Evolutionary conservation across 768 basidiomycete species (phyloP).

Genomic region (Lyophyllum shimeji): DNA sequence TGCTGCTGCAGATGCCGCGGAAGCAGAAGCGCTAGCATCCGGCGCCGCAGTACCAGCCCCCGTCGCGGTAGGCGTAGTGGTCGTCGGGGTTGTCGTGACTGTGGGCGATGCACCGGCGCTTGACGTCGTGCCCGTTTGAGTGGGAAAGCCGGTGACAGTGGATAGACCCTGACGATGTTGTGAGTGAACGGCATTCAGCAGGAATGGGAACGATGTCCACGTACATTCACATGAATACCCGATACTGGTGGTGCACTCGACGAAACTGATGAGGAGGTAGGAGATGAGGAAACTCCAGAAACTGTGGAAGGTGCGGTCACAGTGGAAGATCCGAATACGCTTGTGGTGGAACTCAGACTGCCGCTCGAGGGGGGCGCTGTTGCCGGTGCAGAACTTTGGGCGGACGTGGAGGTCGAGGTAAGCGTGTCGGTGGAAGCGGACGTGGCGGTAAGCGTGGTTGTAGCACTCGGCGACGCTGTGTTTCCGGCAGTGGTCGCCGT

Average conservation of each 20-base stretch:
- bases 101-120: constrained; percentile 13
- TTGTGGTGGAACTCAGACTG: background rate
- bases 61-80: constrained; percentile 6
- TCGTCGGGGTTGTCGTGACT: constrained; percentile 7
- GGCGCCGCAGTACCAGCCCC: constrained; percentile 13
- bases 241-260: constrained; percentile 15
- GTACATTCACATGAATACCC: constrained; percentile 14
- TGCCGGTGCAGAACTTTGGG: background rate
- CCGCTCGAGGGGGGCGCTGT: background rate
- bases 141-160: constrained; percentile 15
- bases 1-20: constrained; percentile 31
- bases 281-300: constrained; percentile 13
- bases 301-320: constrained; percentile 4
- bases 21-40: constrained; percentile 15
- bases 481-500: constrained; percentile 20
- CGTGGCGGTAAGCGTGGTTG: constrained; percentile 15
- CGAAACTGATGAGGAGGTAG: constrained; percentile 13
- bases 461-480: constrained; percentile 12
- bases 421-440: constrained; percentile 15
- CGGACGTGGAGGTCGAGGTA: constrained; percentile 14
- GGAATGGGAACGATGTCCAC: background rate
- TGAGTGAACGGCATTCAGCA: background rate
- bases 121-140: constrained; percentile 15
- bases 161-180: constrained; percentile 15
- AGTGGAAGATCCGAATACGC: background rate